Conservation (phyloP, 345 rosid genomes). For the Lumnitzera littorea region DNA sequence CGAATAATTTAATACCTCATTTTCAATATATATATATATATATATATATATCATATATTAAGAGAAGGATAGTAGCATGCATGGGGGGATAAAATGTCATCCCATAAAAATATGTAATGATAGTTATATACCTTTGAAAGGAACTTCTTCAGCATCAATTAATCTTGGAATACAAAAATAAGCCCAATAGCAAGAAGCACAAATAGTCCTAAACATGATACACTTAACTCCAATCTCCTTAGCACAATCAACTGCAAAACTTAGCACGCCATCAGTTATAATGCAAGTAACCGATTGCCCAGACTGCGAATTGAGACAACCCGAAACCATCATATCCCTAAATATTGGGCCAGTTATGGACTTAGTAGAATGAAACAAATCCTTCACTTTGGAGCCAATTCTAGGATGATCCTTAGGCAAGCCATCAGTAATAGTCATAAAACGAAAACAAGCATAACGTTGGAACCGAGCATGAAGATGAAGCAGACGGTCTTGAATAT, state of each 20-base stretch:
- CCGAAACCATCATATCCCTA: slow-evolving; percentile 11
- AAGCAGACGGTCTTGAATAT: slow-evolving; percentile 22
- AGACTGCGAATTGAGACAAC: not conserved
- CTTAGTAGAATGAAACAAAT: slow-evolving; percentile 13
- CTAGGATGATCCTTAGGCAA: slow-evolving; percentile 23
- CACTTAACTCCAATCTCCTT: slow-evolving; percentile 23
- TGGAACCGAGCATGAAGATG: slow-evolving; percentile 27
- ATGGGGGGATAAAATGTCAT: not conserved
- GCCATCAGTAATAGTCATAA: slow-evolving; percentile 26
- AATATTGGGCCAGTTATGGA: slow-evolving; percentile 7
- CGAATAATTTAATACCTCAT: not conserved
- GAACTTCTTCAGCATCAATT: slow-evolving; percentile 33
- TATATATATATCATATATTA: not conserved
- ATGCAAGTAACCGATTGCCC: slow-evolving; percentile 20
- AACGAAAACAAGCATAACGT: slow-evolving; percentile 23
- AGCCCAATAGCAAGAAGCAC: slow-evolving; percentile 29
- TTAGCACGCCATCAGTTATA: slow-evolving; percentile 30
- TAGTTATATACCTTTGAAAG: slow-evolving; percentile 22
- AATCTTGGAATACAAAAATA: slow-evolving; percentile 22
- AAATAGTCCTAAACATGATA: slow-evolving; percentile 23
- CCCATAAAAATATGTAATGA: not conserved
- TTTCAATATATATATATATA: too few relatives aligned
- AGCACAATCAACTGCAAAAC: slow-evolving; percentile 21
- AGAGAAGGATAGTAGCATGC: not conserved
- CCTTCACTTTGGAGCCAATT: slow-evolving; percentile 5